These are phyloP conservation scores for Stephanodiscus minutulus DNA, from an alignment of 108 stramenopile genomes.

Conservation along the genomic window DNA sequence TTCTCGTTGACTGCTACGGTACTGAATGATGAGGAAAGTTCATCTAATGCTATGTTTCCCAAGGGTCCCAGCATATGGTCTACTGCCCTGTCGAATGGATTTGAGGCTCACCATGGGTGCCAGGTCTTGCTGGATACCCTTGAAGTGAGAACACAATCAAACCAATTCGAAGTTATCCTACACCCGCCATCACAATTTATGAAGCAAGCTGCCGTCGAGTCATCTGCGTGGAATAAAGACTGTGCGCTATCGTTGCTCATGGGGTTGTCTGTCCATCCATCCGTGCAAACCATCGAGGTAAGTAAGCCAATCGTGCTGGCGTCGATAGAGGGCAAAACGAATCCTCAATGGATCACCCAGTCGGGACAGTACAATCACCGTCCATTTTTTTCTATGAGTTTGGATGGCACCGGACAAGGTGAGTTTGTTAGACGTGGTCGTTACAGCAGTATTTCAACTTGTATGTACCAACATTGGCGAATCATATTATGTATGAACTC, in stretches of 20 bases:
- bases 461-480: not conserved
- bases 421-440: not conserved
- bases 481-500: not conserved
- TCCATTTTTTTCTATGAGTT: constrained; percentile 47
- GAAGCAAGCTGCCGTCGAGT: constrained; percentile 12
- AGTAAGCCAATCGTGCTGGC: constrained; percentile 20
- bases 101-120: constrained; percentile 36
- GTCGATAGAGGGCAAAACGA: constrained; percentile 30
- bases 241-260: constrained; percentile 44
- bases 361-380: constrained; percentile 22
- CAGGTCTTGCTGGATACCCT: constrained; percentile 34
- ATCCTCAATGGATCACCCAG: constrained; percentile 51
- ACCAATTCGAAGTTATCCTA: constrained; percentile 34
- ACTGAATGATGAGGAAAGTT: not conserved
- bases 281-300: constrained; percentile 36
- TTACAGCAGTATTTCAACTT: not conserved
- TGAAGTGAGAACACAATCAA: constrained; percentile 5
- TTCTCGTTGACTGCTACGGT: constrained; percentile 37
- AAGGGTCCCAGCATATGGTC: constrained; percentile 28
- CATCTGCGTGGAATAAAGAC: constrained; percentile 37
- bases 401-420: constrained; percentile 55
- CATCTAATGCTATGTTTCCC: not conserved
- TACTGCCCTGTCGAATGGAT: constrained; percentile 26
- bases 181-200: constrained; percentile 19
- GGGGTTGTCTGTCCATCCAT: constrained; percentile 36